A percentile compares a stretch with the other conserved stretches of the same genome.
These are phyloP conservation scores for Lachnellula arida DNA, from an alignment of 2,329 filamentous ascomycete genomes.

Conservation along the genomic window DNA sequence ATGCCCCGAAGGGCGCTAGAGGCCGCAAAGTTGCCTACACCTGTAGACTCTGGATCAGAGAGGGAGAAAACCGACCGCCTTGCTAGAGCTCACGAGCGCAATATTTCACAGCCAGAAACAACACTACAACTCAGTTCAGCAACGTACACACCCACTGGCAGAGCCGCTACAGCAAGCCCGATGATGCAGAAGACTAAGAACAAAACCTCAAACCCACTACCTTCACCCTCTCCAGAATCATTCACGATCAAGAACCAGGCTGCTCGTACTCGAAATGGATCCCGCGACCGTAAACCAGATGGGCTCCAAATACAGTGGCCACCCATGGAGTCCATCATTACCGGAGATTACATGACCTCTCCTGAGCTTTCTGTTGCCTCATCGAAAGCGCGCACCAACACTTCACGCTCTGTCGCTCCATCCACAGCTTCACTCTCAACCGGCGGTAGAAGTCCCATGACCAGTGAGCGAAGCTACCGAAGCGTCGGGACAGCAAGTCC, in stretches of 20 bases:
- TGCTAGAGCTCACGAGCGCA: conserved; percentile 26
- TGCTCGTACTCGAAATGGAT: conserved; percentile 60
- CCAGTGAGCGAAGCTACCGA: conserved; percentile 43
- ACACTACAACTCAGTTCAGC: conserved; percentile 35
- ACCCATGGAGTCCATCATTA: conserved; percentile 46
- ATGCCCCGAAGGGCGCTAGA: conserved; percentile 37
- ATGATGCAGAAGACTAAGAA: conserved; percentile 51
- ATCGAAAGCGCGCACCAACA: conserved; percentile 50
- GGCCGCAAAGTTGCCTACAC: conserved; percentile 37
- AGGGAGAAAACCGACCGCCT: conserved; percentile 36
- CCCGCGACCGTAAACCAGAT: conserved; percentile 72
- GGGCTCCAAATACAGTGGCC: conserved; percentile 62
- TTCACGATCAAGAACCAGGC: conserved; percentile 59
- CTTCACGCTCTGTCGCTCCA: conserved; percentile 40
- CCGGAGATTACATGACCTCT: conserved; percentile 49
- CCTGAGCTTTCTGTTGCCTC: conserved; percentile 52
- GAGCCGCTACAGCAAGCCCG: conserved; percentile 61
- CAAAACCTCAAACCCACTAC: conserved; percentile 49
- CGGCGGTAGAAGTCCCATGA: conserved; percentile 37
- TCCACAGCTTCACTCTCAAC: conserved; percentile 51
- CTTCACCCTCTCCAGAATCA: conserved; percentile 63
- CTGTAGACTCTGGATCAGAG: conserved; percentile 44
- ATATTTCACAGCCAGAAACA: conserved; percentile 29
- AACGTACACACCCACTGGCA: conserved; percentile 26
- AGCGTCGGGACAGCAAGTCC: conserved; percentile 43